Evolutionary conservation across 1,284 basidiomycete species (phyloP).

Genomic region (Neonothopanus nambi): DNA sequence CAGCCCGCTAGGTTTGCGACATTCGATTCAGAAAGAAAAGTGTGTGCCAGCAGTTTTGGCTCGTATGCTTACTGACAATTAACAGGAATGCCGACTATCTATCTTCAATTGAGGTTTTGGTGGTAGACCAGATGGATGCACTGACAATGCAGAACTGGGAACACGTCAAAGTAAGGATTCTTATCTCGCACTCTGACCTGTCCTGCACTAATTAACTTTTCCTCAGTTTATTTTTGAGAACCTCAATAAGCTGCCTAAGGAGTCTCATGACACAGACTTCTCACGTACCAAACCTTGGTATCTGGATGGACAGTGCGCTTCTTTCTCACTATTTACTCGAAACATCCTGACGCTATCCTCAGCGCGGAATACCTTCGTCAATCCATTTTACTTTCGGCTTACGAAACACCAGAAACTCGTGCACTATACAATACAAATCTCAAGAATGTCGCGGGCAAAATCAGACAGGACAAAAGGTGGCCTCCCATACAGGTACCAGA

Average conservation of each 20-base stretch:
- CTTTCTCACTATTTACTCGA: slow-evolving; percentile 1
- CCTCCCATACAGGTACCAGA: slow-evolving; percentile 73
- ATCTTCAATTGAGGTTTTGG: slow-evolving; percentile 89
- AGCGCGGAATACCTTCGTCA: slow-evolving; percentile 86
- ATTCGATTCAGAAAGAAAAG: slow-evolving; percentile 95
- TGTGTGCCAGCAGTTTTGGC: slow-evolving; percentile 35
- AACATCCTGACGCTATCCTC: slow-evolving; percentile 5
- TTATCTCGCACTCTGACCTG: background rate
- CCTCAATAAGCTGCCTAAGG: slow-evolving; percentile 88
- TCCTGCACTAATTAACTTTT: slow-evolving; percentile 5
- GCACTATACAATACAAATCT: slow-evolving; percentile 74
- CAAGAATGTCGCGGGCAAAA: slow-evolving; percentile 85
- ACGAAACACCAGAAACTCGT: slow-evolving; percentile 89
- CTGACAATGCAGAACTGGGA: slow-evolving; percentile 99
- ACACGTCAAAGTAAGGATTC: slow-evolving; percentile 76
- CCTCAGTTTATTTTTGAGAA: slow-evolving; percentile 81
- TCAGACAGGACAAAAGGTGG: slow-evolving; percentile 70
- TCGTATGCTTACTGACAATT: slow-evolving; percentile 6
- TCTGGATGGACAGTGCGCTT: slow-evolving; percentile 84
- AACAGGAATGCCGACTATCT: slow-evolving; percentile 84
- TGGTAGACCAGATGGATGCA: slow-evolving; percentile 93
- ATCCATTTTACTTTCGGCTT: slow-evolving; percentile 84
- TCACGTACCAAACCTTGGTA: slow-evolving; percentile 98
- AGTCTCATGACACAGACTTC: slow-evolving; percentile 94
- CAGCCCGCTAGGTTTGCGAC: slow-evolving; percentile 88